Conservation (phyloP, 441 rosid species). For the Breynia disticha region DNA sequence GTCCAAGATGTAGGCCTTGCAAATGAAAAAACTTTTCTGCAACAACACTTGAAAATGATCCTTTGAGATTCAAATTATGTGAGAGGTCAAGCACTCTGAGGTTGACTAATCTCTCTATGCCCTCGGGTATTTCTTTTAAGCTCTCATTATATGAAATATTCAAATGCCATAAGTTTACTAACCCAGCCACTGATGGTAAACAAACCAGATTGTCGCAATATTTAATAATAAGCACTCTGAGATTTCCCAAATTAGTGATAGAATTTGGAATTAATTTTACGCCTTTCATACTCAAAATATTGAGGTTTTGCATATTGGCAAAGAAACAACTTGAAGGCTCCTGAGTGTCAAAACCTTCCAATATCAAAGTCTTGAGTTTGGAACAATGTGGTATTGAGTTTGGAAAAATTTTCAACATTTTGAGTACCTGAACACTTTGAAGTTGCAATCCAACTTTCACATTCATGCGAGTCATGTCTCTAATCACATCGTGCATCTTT, state of each 20-base stretch:
- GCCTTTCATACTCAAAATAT: background rate
- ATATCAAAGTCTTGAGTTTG: constrained; percentile 6
- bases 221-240: background rate
- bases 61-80: background rate
- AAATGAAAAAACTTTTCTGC: background rate
- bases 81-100: background rate
- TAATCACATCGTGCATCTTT: constrained; percentile 19
- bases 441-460: constrained; percentile 13
- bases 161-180: background rate
- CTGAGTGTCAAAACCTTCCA: background rate
- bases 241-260: background rate
- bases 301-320: background rate
- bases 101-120: background rate
- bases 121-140: background rate
- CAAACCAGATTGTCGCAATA: background rate
- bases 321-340: background rate
- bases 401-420: background rate
- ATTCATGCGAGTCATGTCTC: constrained; percentile 15
- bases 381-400: constrained; percentile 2
- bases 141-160: background rate
- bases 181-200: background rate
- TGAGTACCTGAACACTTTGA: background rate
- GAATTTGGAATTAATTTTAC: background rate
- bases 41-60: background rate
- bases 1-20: background rate